These are phyloP conservation scores for Coemansia sp. DNA, from an alignment of 192 early-diverging fungal species.

Conservation along the genomic window DNA sequence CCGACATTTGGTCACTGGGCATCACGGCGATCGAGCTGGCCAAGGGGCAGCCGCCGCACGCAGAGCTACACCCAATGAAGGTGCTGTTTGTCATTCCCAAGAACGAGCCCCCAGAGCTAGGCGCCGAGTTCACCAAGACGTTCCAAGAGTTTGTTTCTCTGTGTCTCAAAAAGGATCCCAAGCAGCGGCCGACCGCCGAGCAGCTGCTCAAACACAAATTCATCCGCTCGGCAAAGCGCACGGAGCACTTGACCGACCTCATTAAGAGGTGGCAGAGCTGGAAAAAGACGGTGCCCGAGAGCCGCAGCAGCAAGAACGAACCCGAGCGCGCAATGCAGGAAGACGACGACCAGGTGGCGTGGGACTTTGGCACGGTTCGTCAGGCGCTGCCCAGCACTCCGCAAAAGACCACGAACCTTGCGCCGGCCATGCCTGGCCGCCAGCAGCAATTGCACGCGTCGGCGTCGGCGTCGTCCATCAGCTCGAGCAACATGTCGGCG, in stretches of 20 bases:
- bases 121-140: conserved; percentile 68
- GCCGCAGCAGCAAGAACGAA: conserved; percentile 28
- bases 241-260: conserved; percentile 79
- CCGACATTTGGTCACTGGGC: conserved; percentile 97
- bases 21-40: conserved; percentile 97
- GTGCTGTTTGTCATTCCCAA: conserved; percentile 93
- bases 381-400: conserved; percentile 41
- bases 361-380: conserved; percentile 51
- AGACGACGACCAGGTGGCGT: conserved; percentile 34
- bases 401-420: conserved; percentile 13
- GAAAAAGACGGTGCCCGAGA: conserved; percentile 58
- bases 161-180: conserved; percentile 86
- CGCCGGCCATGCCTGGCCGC: background rate
- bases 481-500: conserved; percentile 34
- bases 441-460: conserved; percentile 13
- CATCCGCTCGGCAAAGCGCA: conserved; percentile 78
- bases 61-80: conserved; percentile 92
- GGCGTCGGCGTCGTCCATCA: conserved; percentile 12
- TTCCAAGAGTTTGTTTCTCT: conserved; percentile 88
- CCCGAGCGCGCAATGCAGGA: conserved; percentile 12
- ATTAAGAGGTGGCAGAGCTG: conserved; percentile 81
- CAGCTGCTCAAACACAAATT: conserved; percentile 88
- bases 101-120: conserved; percentile 79
- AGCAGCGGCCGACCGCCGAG: conserved; percentile 81
- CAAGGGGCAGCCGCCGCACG: conserved; percentile 87